These are phyloP conservation scores for Termitomyces sp. DNA, from an alignment of 768 basidiomycete genomes.

Conservation along the genomic window DNA sequence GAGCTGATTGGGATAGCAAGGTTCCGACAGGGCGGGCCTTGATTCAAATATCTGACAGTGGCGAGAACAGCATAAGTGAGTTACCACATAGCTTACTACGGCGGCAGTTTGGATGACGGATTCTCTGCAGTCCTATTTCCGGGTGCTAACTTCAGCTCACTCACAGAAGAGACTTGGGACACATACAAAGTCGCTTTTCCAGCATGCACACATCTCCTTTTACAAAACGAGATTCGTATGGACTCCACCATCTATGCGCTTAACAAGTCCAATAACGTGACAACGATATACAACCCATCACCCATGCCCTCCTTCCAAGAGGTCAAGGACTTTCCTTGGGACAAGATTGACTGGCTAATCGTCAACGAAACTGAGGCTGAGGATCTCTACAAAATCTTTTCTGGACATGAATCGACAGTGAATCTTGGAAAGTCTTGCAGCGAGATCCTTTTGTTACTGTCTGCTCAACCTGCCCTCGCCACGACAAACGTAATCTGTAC, in stretches of 20 bases:
- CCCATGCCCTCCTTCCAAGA: conserved; percentile 40
- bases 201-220: conserved; percentile 42
- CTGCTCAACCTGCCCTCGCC: conserved; percentile 19
- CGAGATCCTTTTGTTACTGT: conserved; percentile 15
- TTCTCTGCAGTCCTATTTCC: conserved; percentile 42
- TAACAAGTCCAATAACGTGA: conserved; percentile 17
- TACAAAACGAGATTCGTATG: conserved; percentile 56
- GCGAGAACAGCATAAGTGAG: conserved; percentile 62
- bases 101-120: not conserved
- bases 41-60: conserved; percentile 51
- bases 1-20: conserved; percentile 19
- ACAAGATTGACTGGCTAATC: conserved; percentile 46
- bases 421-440: conserved; percentile 1
- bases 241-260: conserved; percentile 33
- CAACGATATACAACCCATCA: conserved; percentile 52
- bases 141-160: conserved; percentile 47
- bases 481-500: conserved; percentile 51
- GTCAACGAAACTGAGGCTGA: conserved; percentile 49
- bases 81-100: not conserved
- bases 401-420: conserved; percentile 4
- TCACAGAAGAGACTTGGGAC: conserved; percentile 25
- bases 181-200: conserved; percentile 21
- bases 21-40: conserved; percentile 54
- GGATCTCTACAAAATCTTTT: conserved; percentile 25
- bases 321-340: conserved; percentile 43